phyloP scores from a whole-genome alignment of 2,329 filamentous ascomycete species.

The Fonsecaea pedrosoi region DNA sequence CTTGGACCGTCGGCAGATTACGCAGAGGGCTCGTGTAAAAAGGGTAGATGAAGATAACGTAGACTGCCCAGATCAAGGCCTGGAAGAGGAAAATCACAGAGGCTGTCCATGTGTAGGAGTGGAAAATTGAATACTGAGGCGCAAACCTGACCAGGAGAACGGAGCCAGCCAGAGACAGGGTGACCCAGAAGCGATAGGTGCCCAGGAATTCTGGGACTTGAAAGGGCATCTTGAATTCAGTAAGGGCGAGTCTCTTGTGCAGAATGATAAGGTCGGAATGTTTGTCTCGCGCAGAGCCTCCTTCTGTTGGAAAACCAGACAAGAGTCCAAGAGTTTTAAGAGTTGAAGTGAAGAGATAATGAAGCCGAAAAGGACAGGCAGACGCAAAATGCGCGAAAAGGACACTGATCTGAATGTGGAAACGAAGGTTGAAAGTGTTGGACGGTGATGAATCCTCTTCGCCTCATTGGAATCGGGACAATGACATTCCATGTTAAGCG shows the following conservation, averaged over 20 bases:
- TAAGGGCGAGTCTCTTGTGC: not conserved
- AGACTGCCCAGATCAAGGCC: conserved; percentile 41
- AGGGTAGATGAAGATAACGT: conserved; percentile 62
- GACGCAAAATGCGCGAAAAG: not conserved
- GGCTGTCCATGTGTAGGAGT: conserved; percentile 43
- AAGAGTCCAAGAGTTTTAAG: not conserved
- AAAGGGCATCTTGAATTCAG: conserved; percentile 57
- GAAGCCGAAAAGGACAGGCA: conserved; percentile 4
- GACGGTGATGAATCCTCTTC: not conserved
- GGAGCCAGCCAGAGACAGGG: conserved; percentile 30
- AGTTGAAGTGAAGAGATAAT: not conserved
- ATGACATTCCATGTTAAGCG: conserved; percentile 7
- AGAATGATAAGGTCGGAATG: not conserved
- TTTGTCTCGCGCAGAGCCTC: not conserved
- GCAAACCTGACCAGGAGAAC: conserved; percentile 33
- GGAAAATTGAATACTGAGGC: conserved; percentile 43
- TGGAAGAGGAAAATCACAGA: conserved; percentile 39
- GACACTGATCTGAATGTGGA: not conserved
- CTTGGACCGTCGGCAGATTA: conserved; percentile 61
- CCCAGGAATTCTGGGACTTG: conserved; percentile 42
- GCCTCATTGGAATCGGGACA: conserved; percentile 1
- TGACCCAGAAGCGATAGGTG: conserved; percentile 35
- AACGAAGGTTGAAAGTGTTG: not conserved
- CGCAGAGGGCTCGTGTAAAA: conserved; percentile 64
- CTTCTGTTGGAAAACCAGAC: not conserved